Percentiles rank a stretch among this genome's conserved stretches.
Evolutionary conservation across 1,139 yeast genomes (phyloP).

Genomic region (Yamadazyma jaroonii): DNA sequence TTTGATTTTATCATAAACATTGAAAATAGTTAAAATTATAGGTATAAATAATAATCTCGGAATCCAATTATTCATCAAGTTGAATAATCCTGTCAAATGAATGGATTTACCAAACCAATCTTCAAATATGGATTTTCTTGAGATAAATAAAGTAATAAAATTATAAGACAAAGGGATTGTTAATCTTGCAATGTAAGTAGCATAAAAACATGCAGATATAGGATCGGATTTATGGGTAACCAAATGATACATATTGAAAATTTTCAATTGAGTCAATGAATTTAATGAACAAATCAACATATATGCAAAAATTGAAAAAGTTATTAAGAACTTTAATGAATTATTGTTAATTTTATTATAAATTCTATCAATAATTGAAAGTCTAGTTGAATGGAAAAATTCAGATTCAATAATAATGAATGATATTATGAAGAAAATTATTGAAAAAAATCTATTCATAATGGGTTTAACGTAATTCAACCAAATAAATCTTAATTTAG

Average conservation of each 20-base stretch:
- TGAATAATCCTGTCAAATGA: slow-evolving; percentile 72
- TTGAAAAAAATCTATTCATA: slow-evolving; percentile 39
- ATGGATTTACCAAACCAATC: slow-evolving; percentile 72
- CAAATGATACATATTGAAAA: slow-evolving; percentile 75
- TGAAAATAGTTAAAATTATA: slow-evolving; percentile 58
- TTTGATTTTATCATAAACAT: slow-evolving; percentile 66
- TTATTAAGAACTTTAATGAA: slow-evolving; percentile 32
- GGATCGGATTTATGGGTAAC: slow-evolving; percentile 70
- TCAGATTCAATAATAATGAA: slow-evolving; percentile 68
- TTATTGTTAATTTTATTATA: slow-evolving; percentile 21
- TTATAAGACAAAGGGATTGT: slow-evolving; percentile 82
- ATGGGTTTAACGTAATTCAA: slow-evolving; percentile 47
- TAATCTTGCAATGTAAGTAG: slow-evolving; percentile 77
- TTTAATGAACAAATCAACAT: slow-evolving; percentile 67
- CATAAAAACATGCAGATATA: slow-evolving; percentile 71
- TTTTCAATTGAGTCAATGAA: slow-evolving; percentile 63
- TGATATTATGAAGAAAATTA: slow-evolving; percentile 38
- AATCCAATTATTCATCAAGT: slow-evolving; percentile 66
- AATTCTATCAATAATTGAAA: slow-evolving; percentile 59
- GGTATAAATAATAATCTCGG: slow-evolving; percentile 76
- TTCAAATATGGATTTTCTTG: slow-evolving; percentile 47
- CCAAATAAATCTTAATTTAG: slow-evolving; percentile 24
- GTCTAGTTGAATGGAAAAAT: slow-evolving; percentile 63
- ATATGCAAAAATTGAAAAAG: slow-evolving; percentile 51
- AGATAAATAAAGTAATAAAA: slow-evolving; percentile 63